A percentile compares a stretch with the other conserved stretches of the same genome.
These are phyloP conservation scores for Backusella tuberculispora DNA, from an alignment of 192 early-diverging fungal genomes.

Conservation along the genomic window DNA sequence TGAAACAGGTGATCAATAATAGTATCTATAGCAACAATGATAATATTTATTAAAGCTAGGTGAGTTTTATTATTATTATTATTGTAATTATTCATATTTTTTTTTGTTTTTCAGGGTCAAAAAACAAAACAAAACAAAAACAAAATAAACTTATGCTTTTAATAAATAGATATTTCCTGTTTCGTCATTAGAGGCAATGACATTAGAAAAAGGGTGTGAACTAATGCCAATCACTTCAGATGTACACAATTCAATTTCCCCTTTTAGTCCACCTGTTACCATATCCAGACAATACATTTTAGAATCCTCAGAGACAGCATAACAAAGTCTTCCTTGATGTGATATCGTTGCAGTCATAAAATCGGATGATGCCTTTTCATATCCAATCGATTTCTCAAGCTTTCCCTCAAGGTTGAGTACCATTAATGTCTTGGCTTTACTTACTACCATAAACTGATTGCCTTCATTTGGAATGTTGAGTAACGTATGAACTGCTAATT, in stretches of 20 bases:
- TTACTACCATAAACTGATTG: conserved; percentile 76
- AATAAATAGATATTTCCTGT: conserved; percentile 65
- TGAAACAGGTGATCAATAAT: too few species aligned
- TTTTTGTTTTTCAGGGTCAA: too few species aligned
- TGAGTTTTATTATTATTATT: too few species aligned
- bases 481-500: conserved; percentile 63
- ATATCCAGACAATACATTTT: conserved; percentile 68
- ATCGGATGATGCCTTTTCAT: conserved; percentile 46
- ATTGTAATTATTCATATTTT: too few species aligned
- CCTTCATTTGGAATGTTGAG: conserved; percentile 62
- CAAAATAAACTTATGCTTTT: conserved; percentile 45
- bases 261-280: conserved; percentile 57
- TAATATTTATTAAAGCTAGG: too few species aligned
- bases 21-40: too few species aligned
- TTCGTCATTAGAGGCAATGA: conserved; percentile 67
- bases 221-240: conserved; percentile 76
- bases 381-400: conserved; percentile 51
- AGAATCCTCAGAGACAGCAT: conserved; percentile 75
- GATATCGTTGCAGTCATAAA: conserved; percentile 65
- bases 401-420: conserved; percentile 66
- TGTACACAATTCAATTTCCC: conserved; percentile 51
- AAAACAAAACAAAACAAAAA: too few species aligned
- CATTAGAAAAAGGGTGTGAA: conserved; percentile 84
- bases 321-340: conserved; percentile 79
- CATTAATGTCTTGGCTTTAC: conserved; percentile 70